Base-by-base conservation (phyloP, 2,329 filamentous ascomycete genomes). In the Arthroderma uncinatum region DNA sequence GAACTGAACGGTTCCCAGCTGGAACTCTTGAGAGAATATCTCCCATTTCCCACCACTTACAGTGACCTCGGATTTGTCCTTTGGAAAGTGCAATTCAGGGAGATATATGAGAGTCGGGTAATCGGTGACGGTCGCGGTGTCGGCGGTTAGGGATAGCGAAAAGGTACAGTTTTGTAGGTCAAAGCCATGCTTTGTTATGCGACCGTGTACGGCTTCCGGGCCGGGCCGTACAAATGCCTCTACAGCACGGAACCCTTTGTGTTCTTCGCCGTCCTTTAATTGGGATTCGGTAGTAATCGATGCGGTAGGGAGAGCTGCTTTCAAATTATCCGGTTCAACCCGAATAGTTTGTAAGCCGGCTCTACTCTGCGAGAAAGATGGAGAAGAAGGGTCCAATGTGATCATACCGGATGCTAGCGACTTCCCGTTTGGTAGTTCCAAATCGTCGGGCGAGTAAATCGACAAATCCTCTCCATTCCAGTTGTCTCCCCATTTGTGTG, bases 381-480 rank as follows among this genome's bases (percentile, higher is more conserved):
- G 78, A 19, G 77, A 80, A 52, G 66, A 66, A 53, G 69, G 68
- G 61, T 76, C 63, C 54, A 70, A 54, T 40, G 69, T 69, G 21
- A 63, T 59, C 52, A 60, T 63, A 23, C 68, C 79, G 61, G 62
- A 72, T 71, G 58, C 73, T 65, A 42, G 69, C 57, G 60, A 59
- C 40, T 68, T 66, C 19, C 67, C 63, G 53, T 65, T 68, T 40
- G 72, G 71, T 1, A 84, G 70, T 53, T 79, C 74, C 33, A 83
- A 84, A 70, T 98, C 94, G 67, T 98, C 91, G 4, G 82, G 64
- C 0, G 89, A 96, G 68, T 84, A 86, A 56, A 98, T 93, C 4
- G 91, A 96, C 34, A 98, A 74, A 69, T 98, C 93, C 71, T 98
- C 93, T 50, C 93, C 93, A 64, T 98, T 98, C 93, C 93, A 98